phyloP scores from a whole-genome alignment of 495 filamentous ascomycete genomes.

The Aspergillus ostianus region DNA sequence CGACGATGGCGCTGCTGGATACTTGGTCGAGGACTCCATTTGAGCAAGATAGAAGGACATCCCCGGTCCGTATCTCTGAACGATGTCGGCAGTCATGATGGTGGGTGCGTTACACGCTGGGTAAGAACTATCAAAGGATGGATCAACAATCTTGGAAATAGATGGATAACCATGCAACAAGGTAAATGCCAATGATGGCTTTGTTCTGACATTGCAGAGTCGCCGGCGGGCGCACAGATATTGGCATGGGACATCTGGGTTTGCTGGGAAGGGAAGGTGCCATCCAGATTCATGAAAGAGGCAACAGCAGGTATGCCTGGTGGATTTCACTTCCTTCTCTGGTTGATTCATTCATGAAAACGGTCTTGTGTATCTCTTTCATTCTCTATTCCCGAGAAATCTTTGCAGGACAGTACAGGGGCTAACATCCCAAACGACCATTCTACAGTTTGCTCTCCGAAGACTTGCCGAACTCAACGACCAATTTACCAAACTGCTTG shows the following conservation, averaged over 20 bases:
- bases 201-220: not conserved
- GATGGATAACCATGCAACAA: not conserved
- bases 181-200: conserved; percentile 6
- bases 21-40: not conserved
- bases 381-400: not conserved
- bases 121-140: not conserved
- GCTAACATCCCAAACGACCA: too few relatives aligned
- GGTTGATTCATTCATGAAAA: not conserved
- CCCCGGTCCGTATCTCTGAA: conserved; percentile 24
- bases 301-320: not conserved
- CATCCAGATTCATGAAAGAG: not conserved
- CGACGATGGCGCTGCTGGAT: conserved; percentile 1
- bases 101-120: not conserved
- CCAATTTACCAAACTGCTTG: conserved; percentile 77
- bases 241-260: not conserved
- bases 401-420: not conserved
- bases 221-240: too few relatives aligned
- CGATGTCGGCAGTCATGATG: conserved; percentile 20
- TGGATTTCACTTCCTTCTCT: not conserved
- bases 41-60: conserved; percentile 27
- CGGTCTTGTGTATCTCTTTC: not conserved
- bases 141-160: not conserved
- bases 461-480: conserved; percentile 52
- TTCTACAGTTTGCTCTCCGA: conserved; percentile 44
- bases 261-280: not conserved